Base-by-base conservation (phyloP, 345 rosid species). In the Linum trigynum region DNA sequence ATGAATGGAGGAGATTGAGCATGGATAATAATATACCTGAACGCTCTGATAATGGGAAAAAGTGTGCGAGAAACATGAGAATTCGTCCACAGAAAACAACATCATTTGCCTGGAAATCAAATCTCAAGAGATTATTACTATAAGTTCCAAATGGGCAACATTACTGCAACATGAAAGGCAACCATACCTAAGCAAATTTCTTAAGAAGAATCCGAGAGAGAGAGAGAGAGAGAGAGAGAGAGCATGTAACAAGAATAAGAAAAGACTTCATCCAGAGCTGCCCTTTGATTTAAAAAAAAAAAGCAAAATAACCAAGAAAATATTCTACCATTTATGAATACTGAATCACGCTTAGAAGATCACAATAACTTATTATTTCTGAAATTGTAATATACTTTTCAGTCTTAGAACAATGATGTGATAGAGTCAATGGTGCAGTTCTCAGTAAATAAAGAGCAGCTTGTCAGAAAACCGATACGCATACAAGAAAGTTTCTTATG, bases 81-180 rank as follows among this genome's bases (percentile, higher is more conserved):
- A 94, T 94, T 55, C 96, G 83, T 73, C 99, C 99, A 65, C 97
- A 94, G 66, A 91, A 91, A 60, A 94, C 95, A 56, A 90, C 99
- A 79, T 94, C 97, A 73, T 84, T 94, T 36, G 99, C 97, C 99
- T 94, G 74, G 32, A 77, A 67, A 59, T 66, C 70, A 73, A 60
- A 74, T 59, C 62, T 59, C 50, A 82, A 63, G 38, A 57, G 57
- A 68, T 61, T 58, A 68, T 68, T 16, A 36, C 35, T 60, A 23
- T 23, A 23, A 55, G 53, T n/a, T 55, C 35, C 35, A 39, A 42
- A 8, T 59, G 39, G 64, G 63, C 38, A 67, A 66, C 38, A 39
- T 57, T 32, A 17, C 3, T 1, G 38, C 61, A n/a, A n/a, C 10
- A 17, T 5, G 5, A 17, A 57, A 57, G 61, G 3, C 1, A 7